phyloP scores from a whole-genome alignment of 106 monocot species.

The Iris macrosiphon region DNA sequence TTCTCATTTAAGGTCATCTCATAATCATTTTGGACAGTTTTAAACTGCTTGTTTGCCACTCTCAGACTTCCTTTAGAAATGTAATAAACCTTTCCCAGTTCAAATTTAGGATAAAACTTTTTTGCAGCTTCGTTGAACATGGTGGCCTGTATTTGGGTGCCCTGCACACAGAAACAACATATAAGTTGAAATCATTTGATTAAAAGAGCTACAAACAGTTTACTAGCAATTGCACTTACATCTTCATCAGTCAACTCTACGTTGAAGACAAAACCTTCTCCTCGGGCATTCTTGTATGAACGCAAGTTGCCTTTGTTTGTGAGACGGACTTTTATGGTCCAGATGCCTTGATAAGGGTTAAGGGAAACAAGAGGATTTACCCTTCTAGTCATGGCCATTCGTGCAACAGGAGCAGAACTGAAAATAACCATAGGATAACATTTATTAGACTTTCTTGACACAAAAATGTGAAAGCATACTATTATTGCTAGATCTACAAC shows the following conservation, averaged over 20 bases:
- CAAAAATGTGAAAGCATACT: no score
- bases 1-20: constrained; percentile 95
- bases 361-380: constrained; percentile 86
- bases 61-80: constrained; percentile 75
- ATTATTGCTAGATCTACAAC: no score
- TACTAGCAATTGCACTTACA: constrained; percentile 59
- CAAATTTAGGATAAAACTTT: constrained; percentile 81
- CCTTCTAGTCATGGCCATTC: constrained; percentile 84
- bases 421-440: neutral
- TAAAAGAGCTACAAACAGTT: neutral
- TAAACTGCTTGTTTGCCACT: constrained; percentile 89
- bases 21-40: constrained; percentile 93
- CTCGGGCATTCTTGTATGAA: constrained; percentile 75
- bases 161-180: constrained; percentile 20
- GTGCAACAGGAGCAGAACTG: constrained; percentile 82
- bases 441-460: no score
- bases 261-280: constrained; percentile 87
- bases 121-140: constrained; percentile 97
- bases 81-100: constrained; percentile 90
- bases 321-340: constrained; percentile 91
- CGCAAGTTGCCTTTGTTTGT: constrained; percentile 89
- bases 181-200: neutral
- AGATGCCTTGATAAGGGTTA: constrained; percentile 96
- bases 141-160: constrained; percentile 90
- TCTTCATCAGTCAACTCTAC: constrained; percentile 93